Conservation (phyloP, 2,329 filamentous ascomycete genomes). For the Colletotrichum eleusines region DNA sequence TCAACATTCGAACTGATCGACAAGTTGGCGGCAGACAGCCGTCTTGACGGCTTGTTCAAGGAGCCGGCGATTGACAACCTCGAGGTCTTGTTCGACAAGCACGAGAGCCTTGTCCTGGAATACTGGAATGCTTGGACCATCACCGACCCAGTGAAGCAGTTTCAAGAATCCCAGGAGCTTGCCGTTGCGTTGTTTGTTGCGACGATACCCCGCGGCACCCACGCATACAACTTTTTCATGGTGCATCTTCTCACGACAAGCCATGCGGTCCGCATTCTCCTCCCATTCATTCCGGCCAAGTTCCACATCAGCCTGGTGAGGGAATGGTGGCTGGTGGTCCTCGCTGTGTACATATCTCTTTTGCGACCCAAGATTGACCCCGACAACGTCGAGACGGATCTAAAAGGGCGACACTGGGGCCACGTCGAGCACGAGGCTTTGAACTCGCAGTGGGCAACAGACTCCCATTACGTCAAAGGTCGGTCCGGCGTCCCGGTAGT, state of each 20-base stretch:
- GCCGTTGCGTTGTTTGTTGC: constrained; percentile 73
- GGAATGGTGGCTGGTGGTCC: constrained; percentile 89
- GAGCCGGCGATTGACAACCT: constrained; percentile 73
- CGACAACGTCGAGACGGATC: constrained; percentile 72
- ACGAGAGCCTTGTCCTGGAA: constrained; percentile 79
- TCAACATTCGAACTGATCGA: constrained; percentile 78
- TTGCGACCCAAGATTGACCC: constrained; percentile 78
- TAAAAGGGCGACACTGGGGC: constrained; percentile 79
- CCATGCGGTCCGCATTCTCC: constrained; percentile 87
- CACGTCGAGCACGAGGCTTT: constrained; percentile 80
- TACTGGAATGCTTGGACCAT: constrained; percentile 94
- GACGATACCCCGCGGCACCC: constrained; percentile 67
- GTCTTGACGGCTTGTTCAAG: constrained; percentile 76
- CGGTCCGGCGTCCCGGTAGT: constrained; percentile 44
- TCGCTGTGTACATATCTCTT: constrained; percentile 82
- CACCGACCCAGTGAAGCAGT: constrained; percentile 76
- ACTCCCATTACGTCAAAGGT: constrained; percentile 91
- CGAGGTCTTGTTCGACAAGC: constrained; percentile 73
- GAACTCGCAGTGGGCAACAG: constrained; percentile 73
- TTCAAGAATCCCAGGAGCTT: constrained; percentile 76
- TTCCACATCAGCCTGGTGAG: constrained; percentile 81
- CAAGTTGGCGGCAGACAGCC: constrained; percentile 75
- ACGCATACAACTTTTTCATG: constrained; percentile 85
- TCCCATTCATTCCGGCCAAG: constrained; percentile 80
- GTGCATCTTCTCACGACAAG: constrained; percentile 86